Evolutionary conservation across 2,329 filamentous ascomycete species (phyloP), one percentile per base, ranked within the genome.

Genomic region (Aspergillus terreus): DNA sequence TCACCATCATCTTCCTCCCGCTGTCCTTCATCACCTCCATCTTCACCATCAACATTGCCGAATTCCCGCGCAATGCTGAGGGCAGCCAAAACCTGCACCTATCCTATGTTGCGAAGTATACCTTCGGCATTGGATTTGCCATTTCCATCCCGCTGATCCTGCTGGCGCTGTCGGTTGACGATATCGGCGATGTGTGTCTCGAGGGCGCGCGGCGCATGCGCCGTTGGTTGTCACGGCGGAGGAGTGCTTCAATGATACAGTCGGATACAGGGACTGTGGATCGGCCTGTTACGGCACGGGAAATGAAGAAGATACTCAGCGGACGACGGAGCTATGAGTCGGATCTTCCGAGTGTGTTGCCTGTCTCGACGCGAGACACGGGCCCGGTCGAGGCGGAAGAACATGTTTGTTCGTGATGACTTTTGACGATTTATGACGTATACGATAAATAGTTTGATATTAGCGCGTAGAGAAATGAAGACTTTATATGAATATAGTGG

Each of bases 1-100:
- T 82, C 2, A 83, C 80, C 0, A 81, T 82, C 51, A 72, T 82
- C 23, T 83, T 83, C 63, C 66, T 82, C 0, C 80, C 80, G 0
- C 56, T 82, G 4, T 78, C 74, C 1, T 82, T 83, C 63, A 80
- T 83, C 51, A 74, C 79, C 0, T 75, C 77, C 0, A 72, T 83
- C 49, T 82, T 83, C 60, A 76, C 78, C 1, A 79, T 83, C 60
- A 78, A 81, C 50, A 69, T 83, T 48, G 59, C 67, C 6, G 73
- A 80, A 49, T 80, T 80, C 50, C 76, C 76, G 0, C 69, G 67
- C 14, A 55, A 57, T 12, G 52, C 44, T 48, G 64, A 51, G 51
- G 67, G 56, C 17, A 58, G 57, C 54, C 65, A 67, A 25, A 60
- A 66, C 4, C 65, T 82, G 3, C 71, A 71, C 1, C 63, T 81